Base-by-base conservation (phyloP, 2,329 filamentous ascomycete species). In the Drechslerella stenobrocha region DNA sequence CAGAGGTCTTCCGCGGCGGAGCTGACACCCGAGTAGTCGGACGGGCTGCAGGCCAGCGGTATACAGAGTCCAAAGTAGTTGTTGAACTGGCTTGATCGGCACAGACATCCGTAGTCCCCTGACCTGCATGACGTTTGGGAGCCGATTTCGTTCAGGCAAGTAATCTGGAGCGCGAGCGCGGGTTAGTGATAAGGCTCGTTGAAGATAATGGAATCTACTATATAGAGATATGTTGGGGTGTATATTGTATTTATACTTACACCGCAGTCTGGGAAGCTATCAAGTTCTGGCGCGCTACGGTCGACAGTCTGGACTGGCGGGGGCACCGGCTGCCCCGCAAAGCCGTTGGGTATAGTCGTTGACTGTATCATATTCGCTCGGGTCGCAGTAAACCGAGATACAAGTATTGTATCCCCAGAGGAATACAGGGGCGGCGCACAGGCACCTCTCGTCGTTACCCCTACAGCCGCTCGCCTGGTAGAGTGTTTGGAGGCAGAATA, bases 131-230 rank as follows among this genome's bases (percentile, higher is more conserved):
- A n/a, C n/a, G n/a, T n/a, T n/a, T n/a, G n/a, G n/a, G n/a, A n/a
- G n/a, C 51, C 46, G 3, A 64, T 5, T 44, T 64, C 51, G 22
- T 34, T 64, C 8, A 64, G 51, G 18, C 59, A 64, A 9, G 52
- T 34, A 28, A 28, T 34, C 59, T 64, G 24, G 13, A 7, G n/a
- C n/a, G n/a, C n/a, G n/a, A n/a, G n/a, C n/a, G 15, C 24, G n/a
- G 1, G 46, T 52, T 37, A 59, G 55, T 28, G 28, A n/a, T n/a
- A n/a, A n/a, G n/a, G n/a, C n/a, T n/a, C n/a, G n/a, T n/a, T n/a
- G n/a, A n/a, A n/a, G n/a, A n/a, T n/a, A n/a, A n/a, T n/a, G n/a
- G n/a, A n/a, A n/a, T n/a, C n/a, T n/a, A n/a, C 28, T 11, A 30
- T 20, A 20, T 37, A 13, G 13, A 2, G n/a, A 23, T 35, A 23